Evolutionary conservation across 2,329 filamentous ascomycete genomes (phyloP).

Genomic region (Talaromyces sp.): DNA sequence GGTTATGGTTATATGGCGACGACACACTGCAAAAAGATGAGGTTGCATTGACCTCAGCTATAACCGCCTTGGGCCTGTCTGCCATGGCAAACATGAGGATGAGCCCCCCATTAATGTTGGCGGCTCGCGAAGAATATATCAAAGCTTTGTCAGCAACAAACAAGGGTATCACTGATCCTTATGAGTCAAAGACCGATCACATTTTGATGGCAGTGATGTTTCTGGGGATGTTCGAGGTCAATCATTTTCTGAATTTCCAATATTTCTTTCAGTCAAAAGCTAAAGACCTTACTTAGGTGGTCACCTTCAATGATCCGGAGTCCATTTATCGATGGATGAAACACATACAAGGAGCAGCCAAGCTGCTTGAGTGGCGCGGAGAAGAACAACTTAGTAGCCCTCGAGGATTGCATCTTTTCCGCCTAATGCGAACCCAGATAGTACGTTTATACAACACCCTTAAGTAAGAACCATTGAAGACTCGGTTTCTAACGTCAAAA

Average conservation of each 20-base stretch:
- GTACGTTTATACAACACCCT: constrained; percentile 8
- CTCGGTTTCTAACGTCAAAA: too few species aligned
- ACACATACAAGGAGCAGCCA: constrained; percentile 18
- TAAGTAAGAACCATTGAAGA: too few species aligned
- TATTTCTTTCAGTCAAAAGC: background rate
- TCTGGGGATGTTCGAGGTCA: constrained; percentile 18
- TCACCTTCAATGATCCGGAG: constrained; percentile 16
- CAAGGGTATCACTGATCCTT: background rate
- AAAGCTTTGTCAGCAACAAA: constrained; percentile 17
- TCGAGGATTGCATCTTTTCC: constrained; percentile 15
- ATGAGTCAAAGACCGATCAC: constrained; percentile 14
- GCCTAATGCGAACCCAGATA: constrained; percentile 16
- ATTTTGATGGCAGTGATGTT: constrained; percentile 18
- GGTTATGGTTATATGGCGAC: constrained; percentile 6
- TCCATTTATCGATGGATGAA: constrained; percentile 19
- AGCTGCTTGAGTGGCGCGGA: constrained; percentile 18
- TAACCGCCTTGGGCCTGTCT: constrained; percentile 16
- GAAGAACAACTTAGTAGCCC: constrained; percentile 12
- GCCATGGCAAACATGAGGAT: constrained; percentile 17
- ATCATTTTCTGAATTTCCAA: background rate
- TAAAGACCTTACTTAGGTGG: background rate
- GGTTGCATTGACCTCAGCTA: constrained; percentile 9
- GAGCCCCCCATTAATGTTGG: constrained; percentile 17
- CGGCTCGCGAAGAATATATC: constrained; percentile 17
- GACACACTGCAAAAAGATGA: background rate